Conservation (phyloP, 208 protist species). For the Trypanosoma melophagium region DNA sequence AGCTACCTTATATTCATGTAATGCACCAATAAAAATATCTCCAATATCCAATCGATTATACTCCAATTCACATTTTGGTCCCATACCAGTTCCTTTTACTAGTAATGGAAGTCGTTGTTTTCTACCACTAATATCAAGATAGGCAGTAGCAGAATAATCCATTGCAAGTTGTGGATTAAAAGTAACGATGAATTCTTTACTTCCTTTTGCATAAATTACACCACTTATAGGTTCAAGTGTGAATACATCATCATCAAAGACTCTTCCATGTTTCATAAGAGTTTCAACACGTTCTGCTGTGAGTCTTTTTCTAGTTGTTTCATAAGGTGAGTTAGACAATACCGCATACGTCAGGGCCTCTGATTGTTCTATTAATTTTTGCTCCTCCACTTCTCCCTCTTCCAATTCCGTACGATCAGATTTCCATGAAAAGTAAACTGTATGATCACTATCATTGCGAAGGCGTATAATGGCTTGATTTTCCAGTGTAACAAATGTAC, state of each 20-base stretch:
- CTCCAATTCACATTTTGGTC: constrained; percentile 89
- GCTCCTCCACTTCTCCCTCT: constrained; percentile 7
- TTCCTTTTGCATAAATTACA: constrained; percentile 75
- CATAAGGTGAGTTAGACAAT: constrained; percentile 12
- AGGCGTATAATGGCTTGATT: constrained; percentile 83
- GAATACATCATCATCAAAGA: constrained; percentile 88
- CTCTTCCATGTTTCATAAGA: constrained; percentile 21
- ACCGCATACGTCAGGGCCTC: constrained; percentile 15
- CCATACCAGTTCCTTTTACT: constrained; percentile 80
- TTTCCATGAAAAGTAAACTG: constrained; percentile 86
- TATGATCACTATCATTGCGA: constrained; percentile 83
- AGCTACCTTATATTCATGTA: constrained; percentile 90
- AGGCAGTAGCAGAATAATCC: constrained; percentile 70
- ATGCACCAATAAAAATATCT: constrained; percentile 93
- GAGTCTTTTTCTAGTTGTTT: constrained; percentile 21
- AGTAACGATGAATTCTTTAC: constrained; percentile 84
- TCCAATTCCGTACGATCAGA: constrained; percentile 32
- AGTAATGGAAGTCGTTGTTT: constrained; percentile 72
- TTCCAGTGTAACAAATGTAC: constrained; percentile 91
- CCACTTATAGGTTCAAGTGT: constrained; percentile 84
- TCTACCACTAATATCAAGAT: constrained; percentile 80
- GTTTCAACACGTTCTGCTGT: constrained; percentile 6
- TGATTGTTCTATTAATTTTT: constrained; percentile 12
- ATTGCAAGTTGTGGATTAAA: constrained; percentile 88
- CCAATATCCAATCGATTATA: constrained; percentile 90